These are phyloP conservation scores for Casuarina equisetifolia DNA, from an alignment of 306 rosid species.

Conservation along the genomic window DNA sequence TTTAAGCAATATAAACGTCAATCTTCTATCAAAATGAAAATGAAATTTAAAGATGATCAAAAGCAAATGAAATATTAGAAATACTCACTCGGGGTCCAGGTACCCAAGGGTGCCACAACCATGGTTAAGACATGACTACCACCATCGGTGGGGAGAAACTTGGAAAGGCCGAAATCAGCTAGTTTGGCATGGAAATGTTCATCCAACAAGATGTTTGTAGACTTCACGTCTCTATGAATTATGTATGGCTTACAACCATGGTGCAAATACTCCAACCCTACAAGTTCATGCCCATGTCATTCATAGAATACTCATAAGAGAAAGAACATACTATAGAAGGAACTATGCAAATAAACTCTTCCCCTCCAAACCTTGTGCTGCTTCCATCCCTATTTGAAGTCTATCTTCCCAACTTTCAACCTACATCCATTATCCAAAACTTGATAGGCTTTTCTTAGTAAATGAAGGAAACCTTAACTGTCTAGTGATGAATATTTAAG, in stretches of 20 bases:
- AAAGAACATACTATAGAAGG: no score
- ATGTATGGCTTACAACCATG: constrained; percentile 49
- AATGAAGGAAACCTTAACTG: neutral
- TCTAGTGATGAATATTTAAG: neutral
- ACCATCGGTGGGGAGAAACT: constrained; percentile 28
- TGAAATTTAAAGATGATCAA: no score
- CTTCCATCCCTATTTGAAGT: constrained; percentile 43
- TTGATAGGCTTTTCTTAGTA: neutral
- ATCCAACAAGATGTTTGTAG: constrained; percentile 43
- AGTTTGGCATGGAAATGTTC: constrained; percentile 44
- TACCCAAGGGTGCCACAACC: constrained; percentile 50
- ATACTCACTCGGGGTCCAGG: constrained; percentile 47
- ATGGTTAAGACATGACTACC: constrained; percentile 32
- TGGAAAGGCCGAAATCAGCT: constrained; percentile 53
- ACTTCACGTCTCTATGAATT: constrained; percentile 54
- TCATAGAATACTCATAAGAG: neutral
- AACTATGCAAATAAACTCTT: neutral
- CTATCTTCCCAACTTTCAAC: constrained; percentile 40
- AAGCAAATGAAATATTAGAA: neutral
- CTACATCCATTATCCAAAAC: constrained; percentile 6
- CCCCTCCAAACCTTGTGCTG: constrained; percentile 43
- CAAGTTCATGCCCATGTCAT: neutral
- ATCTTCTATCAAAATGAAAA: no score
- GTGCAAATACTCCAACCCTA: constrained; percentile 64
- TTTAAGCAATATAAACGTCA: no score